A percentile compares a stretch with the other conserved stretches of the same genome.
Conservation (phyloP, 2,329 filamentous ascomycete genomes). For the Fusarium pseudoanthophilum region DNA sequence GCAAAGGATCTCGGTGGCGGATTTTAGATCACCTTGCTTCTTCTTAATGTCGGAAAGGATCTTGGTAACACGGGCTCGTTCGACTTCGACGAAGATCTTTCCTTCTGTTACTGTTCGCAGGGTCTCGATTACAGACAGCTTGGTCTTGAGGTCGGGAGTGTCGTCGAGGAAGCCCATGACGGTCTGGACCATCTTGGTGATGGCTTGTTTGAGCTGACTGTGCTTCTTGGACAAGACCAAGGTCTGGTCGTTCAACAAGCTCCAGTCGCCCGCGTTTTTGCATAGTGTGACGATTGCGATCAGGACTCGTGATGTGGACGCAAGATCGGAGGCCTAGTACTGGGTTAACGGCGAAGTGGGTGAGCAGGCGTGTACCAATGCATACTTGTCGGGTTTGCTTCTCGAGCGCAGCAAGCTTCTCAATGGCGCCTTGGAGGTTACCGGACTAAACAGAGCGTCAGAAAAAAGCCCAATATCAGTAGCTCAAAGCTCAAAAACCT, state of each 20-base stretch:
- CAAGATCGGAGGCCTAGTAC: conserved; percentile 88
- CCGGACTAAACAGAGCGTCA: conserved; percentile 57
- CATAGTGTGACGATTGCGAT: conserved; percentile 92
- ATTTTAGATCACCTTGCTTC: conserved; percentile 88
- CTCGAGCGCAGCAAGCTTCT: conserved; percentile 91
- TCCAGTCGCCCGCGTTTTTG: conserved; percentile 94
- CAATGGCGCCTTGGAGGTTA: conserved; percentile 87
- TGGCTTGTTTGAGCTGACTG: conserved; percentile 98
- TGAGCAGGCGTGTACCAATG: conserved; percentile 36
- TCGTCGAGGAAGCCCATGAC: conserved; percentile 93
- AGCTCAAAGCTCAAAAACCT: conserved; percentile 50
- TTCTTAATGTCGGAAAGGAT: conserved; percentile 99
- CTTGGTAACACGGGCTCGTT: conserved; percentile 93
- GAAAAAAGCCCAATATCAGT: neutral
- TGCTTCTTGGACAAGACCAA: conserved; percentile 98
- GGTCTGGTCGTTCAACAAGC: conserved; percentile 94
- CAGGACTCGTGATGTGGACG: conserved; percentile 90
- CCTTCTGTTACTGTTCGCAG: conserved; percentile 96
- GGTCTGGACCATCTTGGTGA: conserved; percentile 98
- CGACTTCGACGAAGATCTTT: conserved; percentile 99
- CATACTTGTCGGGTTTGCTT: conserved; percentile 96
- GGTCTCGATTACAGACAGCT: conserved; percentile 93
- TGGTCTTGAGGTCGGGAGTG: conserved; percentile 85
- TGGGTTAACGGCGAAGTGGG: conserved; percentile 27
- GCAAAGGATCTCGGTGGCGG: conserved; percentile 91